These are phyloP conservation scores for Stachybotrys chartarum DNA, from an alignment of 2,329 filamentous ascomycete genomes.

Conservation along the genomic window DNA sequence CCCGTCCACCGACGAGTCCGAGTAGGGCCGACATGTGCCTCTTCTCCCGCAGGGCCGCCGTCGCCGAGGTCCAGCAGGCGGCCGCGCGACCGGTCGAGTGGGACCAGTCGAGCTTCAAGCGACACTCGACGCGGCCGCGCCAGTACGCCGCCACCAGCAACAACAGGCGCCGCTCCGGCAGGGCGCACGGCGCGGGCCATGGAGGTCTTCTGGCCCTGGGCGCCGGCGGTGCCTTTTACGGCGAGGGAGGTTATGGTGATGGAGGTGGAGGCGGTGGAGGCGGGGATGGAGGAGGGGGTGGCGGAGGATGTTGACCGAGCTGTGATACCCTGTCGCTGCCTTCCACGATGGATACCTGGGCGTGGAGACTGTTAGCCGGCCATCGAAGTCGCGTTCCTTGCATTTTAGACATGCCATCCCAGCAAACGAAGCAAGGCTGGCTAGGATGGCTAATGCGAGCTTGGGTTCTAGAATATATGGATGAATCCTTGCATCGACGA, in stretches of 20 bases:
- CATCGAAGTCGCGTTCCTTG: too few species aligned
- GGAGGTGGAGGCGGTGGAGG: not conserved
- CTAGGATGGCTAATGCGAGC: too few species aligned
- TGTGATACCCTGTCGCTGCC: too few species aligned
- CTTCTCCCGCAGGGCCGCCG: not conserved
- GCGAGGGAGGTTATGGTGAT: not conserved
- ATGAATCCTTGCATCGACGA: too few species aligned
- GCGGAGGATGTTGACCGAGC: not conserved
- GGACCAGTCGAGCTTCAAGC: constrained; percentile 1
- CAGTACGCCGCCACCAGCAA: not conserved
- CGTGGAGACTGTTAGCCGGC: too few species aligned
- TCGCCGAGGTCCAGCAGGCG: not conserved
- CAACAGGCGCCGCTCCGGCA: not conserved
- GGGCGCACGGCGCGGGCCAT: not conserved
- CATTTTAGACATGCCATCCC: too few species aligned
- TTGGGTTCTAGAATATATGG: too few species aligned
- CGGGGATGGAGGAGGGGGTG: not conserved
- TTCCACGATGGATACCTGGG: too few species aligned
- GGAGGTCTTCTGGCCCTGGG: not conserved
- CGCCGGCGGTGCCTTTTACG: not conserved
- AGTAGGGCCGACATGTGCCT: not conserved
- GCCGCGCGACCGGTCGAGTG: not conserved
- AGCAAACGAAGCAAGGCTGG: too few species aligned
- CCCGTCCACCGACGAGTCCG: not conserved
- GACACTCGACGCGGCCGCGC: not conserved